phyloP scores from a whole-genome alignment of 2,329 filamentous ascomycete species.

The Cadophora luteo-olivacea region DNA sequence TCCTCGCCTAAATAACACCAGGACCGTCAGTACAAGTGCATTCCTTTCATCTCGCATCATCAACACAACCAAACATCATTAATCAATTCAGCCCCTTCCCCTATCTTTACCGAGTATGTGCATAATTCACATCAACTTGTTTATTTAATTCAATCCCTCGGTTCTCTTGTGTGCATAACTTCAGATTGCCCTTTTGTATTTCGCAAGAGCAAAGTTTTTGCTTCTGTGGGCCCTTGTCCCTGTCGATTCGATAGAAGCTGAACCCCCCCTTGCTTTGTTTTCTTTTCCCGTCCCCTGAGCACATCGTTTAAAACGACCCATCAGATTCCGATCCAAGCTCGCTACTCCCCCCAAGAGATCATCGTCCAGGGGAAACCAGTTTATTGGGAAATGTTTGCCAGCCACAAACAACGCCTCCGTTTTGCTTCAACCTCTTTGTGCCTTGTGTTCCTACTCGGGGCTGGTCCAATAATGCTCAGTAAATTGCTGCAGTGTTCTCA shows the following conservation, averaged over 20 bases:
- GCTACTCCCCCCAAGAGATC: slow-evolving; percentile 16
- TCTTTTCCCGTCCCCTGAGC: not conserved
- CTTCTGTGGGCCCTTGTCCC: not conserved
- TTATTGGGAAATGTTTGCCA: not conserved
- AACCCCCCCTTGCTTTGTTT: slow-evolving; percentile 15
- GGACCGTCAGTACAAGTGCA: not conserved
- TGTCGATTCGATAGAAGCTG: slow-evolving; percentile 1
- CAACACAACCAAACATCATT: not conserved
- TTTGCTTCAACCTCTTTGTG: not conserved
- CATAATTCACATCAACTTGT: not conserved
- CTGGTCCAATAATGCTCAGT: too few relatives aligned
- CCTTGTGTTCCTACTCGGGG: not conserved
- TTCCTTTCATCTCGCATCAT: not conserved
- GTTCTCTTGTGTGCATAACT: not conserved
- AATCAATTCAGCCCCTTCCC: not conserved
- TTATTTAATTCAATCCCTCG: not conserved
- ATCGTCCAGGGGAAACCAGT: not conserved
- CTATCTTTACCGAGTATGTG: not conserved
- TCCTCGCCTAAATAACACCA: too few relatives aligned
- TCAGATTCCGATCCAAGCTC: slow-evolving; percentile 1
- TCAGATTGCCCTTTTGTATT: not conserved
- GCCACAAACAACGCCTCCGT: slow-evolving; percentile 18
- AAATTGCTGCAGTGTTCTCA: not conserved
- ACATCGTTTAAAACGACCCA: slow-evolving; percentile 2
- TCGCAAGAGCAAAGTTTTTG: not conserved